Evolutionary conservation across 208 protist species (phyloP).

Genomic region (Herpetomonas tarakana): DNA sequence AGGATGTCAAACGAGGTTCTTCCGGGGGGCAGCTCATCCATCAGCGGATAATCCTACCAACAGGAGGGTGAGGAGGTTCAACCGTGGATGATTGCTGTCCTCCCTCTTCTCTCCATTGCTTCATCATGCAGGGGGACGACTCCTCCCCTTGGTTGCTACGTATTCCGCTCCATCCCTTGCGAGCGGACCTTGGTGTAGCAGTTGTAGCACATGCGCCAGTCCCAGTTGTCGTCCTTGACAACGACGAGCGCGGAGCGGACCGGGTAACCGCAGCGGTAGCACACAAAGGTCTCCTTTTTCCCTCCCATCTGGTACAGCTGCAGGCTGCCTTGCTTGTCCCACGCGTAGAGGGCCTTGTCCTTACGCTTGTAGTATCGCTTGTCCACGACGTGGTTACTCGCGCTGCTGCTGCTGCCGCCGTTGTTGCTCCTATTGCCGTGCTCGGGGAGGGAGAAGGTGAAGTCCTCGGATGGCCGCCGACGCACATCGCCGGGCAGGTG

Average conservation of each 20-base stretch:
- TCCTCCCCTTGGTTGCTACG: too few relatives aligned
- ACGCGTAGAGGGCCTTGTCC: conserved; percentile 77
- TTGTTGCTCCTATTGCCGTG: too few relatives aligned
- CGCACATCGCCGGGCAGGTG: conserved; percentile 68
- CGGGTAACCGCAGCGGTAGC: conserved; percentile 84
- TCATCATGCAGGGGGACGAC: too few relatives aligned
- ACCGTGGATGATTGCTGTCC: too few relatives aligned
- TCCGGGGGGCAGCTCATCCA: too few relatives aligned
- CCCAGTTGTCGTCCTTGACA: conserved; percentile 86
- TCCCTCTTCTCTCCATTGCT: too few relatives aligned
- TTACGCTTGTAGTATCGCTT: not conserved
- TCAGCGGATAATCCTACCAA: too few relatives aligned
- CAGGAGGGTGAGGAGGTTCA: too few relatives aligned
- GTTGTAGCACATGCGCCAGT: conserved; percentile 88
- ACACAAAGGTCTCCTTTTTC: conserved; percentile 75
- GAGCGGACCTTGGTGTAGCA: conserved; percentile 65
- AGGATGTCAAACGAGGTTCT: too few relatives aligned
- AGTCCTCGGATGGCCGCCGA: conserved; percentile 58
- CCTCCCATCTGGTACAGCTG: conserved; percentile 79
- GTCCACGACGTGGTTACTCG: not conserved
- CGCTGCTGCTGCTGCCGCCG: not conserved
- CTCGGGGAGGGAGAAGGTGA: conserved; percentile 36
- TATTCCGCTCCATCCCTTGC: conserved; percentile 68
- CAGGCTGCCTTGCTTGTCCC: conserved; percentile 51
- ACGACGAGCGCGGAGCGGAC: conserved; percentile 68